Base-by-base conservation (phyloP, 2,329 filamentous ascomycete species). In the Diaporthe ilicicola region DNA sequence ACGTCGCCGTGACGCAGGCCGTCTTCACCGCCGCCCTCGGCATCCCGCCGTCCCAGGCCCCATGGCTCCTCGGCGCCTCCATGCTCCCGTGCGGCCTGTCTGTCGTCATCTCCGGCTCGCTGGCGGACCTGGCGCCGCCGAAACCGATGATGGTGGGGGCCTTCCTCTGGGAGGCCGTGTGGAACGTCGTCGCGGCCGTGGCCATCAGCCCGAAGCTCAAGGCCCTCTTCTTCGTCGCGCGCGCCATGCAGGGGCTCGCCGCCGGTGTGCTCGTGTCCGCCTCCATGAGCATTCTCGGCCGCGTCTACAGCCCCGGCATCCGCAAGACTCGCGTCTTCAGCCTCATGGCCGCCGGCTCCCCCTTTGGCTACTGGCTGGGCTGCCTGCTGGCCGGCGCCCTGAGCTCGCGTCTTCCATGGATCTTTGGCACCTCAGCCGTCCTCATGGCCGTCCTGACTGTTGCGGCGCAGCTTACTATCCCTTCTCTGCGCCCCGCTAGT, bases 271-370 rank as follows among this genome's bases (percentile, higher is more conserved):
- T 59, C 22, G 54, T 59, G 12, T 59, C 54, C 12, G 39, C 54
- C 12, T 42, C 54, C 19, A 59, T 59, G 54, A 59, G 54, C 54
- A 59, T 59, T 27, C 54, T 59, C 22, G 54, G 54, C 10, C 54
- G 54, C 4, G 54, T 59, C 5, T 59, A 59, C 15, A 10, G n/a
- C 10, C 54, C 54, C 10, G 54, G 29, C 1, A 59, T 59, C 54
- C 54, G 54, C 22, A 59, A 59, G 54, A 59, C 54, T 10, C 54
- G 54, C 6, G 54, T 59, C 32, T 59, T 59, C 29, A 37, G 32
- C 54, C 22, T 59, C 19, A 59, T 59, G 54, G 54, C 54, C 4
- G 54, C 54, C 19, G 29, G 54, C 9, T 37, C 54, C 10, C 54
- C 54, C 19, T 42, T 59, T 4, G 54, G 54, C 4, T 59, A 22